phyloP scores from a whole-genome alignment of 139 green algal species.

The Desmodesmus armatus region DNA sequence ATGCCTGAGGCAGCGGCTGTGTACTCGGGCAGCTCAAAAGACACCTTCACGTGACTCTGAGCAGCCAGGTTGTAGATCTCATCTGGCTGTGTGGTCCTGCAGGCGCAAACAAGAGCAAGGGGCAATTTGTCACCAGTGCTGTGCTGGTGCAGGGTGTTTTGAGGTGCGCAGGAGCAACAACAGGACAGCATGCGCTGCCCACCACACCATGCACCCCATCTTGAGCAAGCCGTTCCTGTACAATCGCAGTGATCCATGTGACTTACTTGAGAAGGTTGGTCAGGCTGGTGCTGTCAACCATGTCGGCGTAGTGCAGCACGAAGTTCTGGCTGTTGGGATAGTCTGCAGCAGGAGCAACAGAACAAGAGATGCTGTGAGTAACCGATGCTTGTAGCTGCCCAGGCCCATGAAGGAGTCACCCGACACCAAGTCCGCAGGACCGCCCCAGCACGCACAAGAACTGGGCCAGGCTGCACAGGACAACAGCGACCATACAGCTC shows the following conservation, averaged over 20 bases:
- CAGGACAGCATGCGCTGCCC: neutral
- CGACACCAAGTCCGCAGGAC: too few species aligned
- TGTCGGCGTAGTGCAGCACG: slow-evolving; percentile 75
- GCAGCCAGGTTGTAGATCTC: slow-evolving; percentile 90
- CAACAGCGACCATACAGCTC: too few species aligned
- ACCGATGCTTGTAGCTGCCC: too few species aligned
- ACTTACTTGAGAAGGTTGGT: slow-evolving; percentile 52
- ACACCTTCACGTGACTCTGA: slow-evolving; percentile 79
- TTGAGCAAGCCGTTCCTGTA: neutral
- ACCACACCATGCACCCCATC: too few species aligned
- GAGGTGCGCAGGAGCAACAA: too few species aligned
- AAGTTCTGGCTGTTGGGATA: slow-evolving; percentile 50
- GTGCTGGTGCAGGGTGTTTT: too few species aligned
- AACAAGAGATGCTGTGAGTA: too few species aligned
- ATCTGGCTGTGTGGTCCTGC: slow-evolving; percentile 55
- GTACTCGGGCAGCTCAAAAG: slow-evolving; percentile 82
- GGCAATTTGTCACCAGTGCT: too few species aligned
- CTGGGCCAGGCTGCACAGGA: too few species aligned
- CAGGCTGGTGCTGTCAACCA: slow-evolving; percentile 66
- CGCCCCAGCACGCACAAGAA: too few species aligned
- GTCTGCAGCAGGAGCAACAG: neutral
- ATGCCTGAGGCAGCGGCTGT: slow-evolving; percentile 73
- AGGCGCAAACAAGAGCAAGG: too few species aligned
- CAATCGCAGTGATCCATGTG: neutral
- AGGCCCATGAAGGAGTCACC: too few species aligned